These are phyloP conservation scores for Leccinum angustisporum DNA, from an alignment of 1,284 basidiomycete genomes.

Conservation along the genomic window DNA sequence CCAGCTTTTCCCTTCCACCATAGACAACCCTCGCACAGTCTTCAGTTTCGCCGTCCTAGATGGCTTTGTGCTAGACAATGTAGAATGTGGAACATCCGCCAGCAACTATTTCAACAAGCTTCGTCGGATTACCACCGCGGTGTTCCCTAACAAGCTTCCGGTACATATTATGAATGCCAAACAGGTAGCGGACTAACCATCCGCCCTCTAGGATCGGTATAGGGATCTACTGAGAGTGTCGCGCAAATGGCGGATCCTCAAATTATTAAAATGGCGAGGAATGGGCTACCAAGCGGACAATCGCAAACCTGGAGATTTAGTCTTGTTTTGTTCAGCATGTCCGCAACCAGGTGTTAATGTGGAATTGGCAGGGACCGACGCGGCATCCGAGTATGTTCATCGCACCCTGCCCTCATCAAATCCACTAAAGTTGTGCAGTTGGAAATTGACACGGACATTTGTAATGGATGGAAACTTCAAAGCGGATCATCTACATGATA, in stretches of 20 bases:
- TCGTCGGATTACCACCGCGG: background rate
- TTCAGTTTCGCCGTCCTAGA: background rate
- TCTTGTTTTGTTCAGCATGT: background rate
- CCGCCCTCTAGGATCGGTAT: background rate
- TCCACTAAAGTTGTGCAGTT: background rate
- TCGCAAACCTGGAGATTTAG: background rate
- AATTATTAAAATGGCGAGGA: background rate
- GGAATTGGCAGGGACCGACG: background rate
- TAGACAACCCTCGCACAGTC: background rate
- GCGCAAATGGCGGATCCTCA: background rate
- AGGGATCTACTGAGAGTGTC: background rate
- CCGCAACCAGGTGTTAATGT: background rate
- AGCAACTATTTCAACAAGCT: background rate
- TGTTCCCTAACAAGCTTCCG: background rate
- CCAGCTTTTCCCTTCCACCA: background rate
- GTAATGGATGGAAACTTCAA: slow-evolving; percentile 21
- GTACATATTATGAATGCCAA: background rate
- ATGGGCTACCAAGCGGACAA: background rate
- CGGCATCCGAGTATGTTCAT: background rate
- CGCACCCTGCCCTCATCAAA: background rate
- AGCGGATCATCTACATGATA: slow-evolving; percentile 6
- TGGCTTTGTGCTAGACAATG: background rate
- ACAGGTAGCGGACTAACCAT: background rate
- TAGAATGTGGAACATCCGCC: background rate
- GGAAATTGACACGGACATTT: background rate